Conservation (phyloP, 768 basidiomycete species). For the Mycena venus region DNA sequence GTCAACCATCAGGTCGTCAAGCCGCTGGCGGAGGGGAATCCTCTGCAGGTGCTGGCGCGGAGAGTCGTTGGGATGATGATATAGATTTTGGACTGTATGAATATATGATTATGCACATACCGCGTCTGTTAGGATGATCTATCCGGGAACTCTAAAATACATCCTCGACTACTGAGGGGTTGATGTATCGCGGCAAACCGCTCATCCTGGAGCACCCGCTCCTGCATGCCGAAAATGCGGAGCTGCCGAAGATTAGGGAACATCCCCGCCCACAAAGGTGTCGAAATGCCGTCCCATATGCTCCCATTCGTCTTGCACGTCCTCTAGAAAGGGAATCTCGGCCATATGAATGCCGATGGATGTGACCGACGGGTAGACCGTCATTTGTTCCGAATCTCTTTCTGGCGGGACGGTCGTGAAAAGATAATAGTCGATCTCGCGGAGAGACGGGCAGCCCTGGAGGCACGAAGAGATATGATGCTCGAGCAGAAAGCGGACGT, state of each 20-base stretch:
- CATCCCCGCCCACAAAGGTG: conserved; percentile 50
- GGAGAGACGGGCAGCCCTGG: conserved; percentile 58
- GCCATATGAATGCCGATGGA: conserved; percentile 67
- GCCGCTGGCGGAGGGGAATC: not conserved
- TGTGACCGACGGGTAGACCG: conserved; percentile 48
- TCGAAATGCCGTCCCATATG: conserved; percentile 63
- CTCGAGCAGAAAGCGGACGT: conserved; percentile 64
- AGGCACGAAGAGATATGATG: conserved; percentile 66
- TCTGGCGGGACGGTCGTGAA: conserved; percentile 58
- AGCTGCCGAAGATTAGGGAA: conserved; percentile 64
- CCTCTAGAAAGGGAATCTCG: conserved; percentile 56
- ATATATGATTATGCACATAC: not conserved
- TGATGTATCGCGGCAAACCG: conserved; percentile 14
- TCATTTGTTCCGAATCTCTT: not conserved
- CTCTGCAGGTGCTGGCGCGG: conserved; percentile 5
- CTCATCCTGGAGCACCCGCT: not conserved
- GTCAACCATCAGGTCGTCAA: not conserved
- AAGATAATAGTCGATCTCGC: conserved; percentile 67
- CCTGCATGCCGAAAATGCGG: conserved; percentile 58
- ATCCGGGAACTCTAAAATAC: conserved; percentile 19
- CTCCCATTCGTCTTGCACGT: conserved; percentile 52
- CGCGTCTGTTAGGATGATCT: not conserved
- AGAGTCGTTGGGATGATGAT: not conserved
- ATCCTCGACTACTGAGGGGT: conserved; percentile 10
- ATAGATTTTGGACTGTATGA: not conserved